phyloP scores from a whole-genome alignment of 148 eudicot genomes.

The Amaranthus palmeri region DNA sequence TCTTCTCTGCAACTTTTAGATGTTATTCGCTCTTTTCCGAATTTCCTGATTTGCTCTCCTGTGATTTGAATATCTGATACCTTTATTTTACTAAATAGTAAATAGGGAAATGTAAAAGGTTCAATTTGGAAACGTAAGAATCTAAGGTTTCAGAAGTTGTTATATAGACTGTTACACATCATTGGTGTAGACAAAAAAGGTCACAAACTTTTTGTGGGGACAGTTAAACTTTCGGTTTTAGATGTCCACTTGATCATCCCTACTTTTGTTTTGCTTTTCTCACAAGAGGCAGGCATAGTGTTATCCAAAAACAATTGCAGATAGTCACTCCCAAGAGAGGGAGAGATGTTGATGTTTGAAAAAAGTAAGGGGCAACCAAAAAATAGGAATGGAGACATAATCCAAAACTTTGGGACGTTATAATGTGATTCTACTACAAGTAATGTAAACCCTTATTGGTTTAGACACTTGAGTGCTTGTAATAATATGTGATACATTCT shows the following conservation, averaged over 20 bases:
- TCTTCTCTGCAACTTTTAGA: slow-evolving; percentile 10
- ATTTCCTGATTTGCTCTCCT: background rate
- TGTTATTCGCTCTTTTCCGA: background rate
- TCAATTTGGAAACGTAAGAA: slow-evolving; percentile 4
- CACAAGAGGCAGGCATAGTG: slow-evolving; percentile 20
- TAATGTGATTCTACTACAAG: background rate
- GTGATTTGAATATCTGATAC: background rate
- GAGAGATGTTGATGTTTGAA: slow-evolving; percentile 2
- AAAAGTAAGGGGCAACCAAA: background rate
- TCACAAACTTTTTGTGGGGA: slow-evolving; percentile 21
- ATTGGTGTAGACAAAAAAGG: slow-evolving; percentile 23
- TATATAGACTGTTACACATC: slow-evolving; percentile 20
- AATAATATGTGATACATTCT: background rate
- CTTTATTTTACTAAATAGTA: background rate
- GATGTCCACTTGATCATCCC: slow-evolving; percentile 23
- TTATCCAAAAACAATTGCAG: slow-evolving; percentile 12
- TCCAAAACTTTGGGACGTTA: background rate
- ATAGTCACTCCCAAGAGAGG: slow-evolving; percentile 3
- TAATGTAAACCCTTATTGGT: background rate
- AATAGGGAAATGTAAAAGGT: slow-evolving; percentile 1
- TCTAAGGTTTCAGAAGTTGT: slow-evolving; percentile 12
- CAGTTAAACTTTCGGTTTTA: slow-evolving; percentile 26
- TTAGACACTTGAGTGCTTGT: background rate
- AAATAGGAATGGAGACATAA: background rate
- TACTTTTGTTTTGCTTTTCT: slow-evolving; percentile 15